Base-by-base conservation (phyloP, 768 basidiomycete species). In the Roridomyces roridus region DNA sequence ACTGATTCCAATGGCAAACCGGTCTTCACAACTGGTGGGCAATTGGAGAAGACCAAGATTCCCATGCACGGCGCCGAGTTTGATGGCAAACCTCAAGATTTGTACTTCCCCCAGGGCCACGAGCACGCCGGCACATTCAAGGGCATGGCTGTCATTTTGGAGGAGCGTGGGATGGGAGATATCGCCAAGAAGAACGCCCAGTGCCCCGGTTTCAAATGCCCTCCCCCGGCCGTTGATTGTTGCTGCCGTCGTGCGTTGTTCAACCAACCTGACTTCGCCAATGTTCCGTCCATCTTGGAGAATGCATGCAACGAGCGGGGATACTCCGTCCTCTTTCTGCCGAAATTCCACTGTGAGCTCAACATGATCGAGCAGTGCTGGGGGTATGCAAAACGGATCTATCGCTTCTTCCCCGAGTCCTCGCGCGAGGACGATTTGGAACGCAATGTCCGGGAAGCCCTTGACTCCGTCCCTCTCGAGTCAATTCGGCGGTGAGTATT, bases 251-350 rank as follows among this genome's bases (percentile, higher is more conserved):
- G 50, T 4, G n/a, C 35, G 23, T 18, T 43, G 8, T 52, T 24
- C 34, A 52, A 44, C 23, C 51, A 52, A 23, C 68, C 70, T 2
- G 75, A 77, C 55, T 77, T 77, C 40, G 56, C 51, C 3, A 48
- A 66, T 25, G 57, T 67, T 8, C 55, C 65, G 51, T 68, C 67
- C 2, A 25, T 55, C 18, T 60, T 75, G 1, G 63, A 75, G 48
- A 47, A 25, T 6, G 35, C 57, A 6, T 68, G 64, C 57, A 43
- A 60, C 14, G 41, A 44, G 0, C 28, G 57, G 0, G 74, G 74
- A 0, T 55, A 70, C 43, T 2, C 50, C 8, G 46, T 65, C 36
- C 35, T 52, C 2, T 52, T 52, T 34, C 17, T 52, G 6, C 42
- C 51, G 21, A 52, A 52, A n/a, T 52, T 52, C 40, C 51, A 52